Base-by-base conservation (phyloP, 176 grass and related monocot genomes). In the Musa acuminata region DNA sequence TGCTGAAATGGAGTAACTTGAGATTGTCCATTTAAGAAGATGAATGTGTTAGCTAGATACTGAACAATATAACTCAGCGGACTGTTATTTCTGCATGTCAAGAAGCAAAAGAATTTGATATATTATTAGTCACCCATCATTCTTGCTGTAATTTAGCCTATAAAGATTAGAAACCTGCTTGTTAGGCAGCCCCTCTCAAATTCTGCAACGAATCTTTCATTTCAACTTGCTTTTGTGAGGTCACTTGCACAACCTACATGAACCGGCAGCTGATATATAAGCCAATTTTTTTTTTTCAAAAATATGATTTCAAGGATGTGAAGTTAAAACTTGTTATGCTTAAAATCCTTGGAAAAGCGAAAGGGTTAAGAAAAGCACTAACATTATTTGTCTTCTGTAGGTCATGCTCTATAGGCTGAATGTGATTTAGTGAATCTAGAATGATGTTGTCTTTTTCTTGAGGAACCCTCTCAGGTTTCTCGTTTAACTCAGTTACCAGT, bases 361-460 rank as follows among this genome's bases (percentile, higher is more conserved):
- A 78, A 54, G 13, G n/a, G 53, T 53, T 35, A 17, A 26, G 21
- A 51, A 72, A 52, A 54, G 13, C 51, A 81, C 83, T 81, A 26
- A 81, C 83, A 57, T 65, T 62, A 14, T 69, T 67, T 73, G 64
- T 80, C 64, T 80, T 77, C 71, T 66, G 83, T 62, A 80, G 57
- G 71, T 77, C 83, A 80, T 64, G 11, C 68, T 85, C 72, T 43
- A 80, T 72, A 70, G 69, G 60, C 54, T 76, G 73, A 17, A 79
- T 75, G 64, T 71, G 11, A 51, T 80, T 72, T 54, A 76, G 51
- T 69, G 83, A 80, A 35, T 85, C 72, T 29, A 73, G n/a, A 80
- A 85, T 49, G 53, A 71, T 69, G 23, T 13, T 29, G 26, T 76
- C 78, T 55, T 81, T 85, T 62, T 85, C 78, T 25, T 50, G 52